These are phyloP conservation scores for Fusarium longipes DNA, from an alignment of 2,329 filamentous ascomycete species.

Conservation along the genomic window DNA sequence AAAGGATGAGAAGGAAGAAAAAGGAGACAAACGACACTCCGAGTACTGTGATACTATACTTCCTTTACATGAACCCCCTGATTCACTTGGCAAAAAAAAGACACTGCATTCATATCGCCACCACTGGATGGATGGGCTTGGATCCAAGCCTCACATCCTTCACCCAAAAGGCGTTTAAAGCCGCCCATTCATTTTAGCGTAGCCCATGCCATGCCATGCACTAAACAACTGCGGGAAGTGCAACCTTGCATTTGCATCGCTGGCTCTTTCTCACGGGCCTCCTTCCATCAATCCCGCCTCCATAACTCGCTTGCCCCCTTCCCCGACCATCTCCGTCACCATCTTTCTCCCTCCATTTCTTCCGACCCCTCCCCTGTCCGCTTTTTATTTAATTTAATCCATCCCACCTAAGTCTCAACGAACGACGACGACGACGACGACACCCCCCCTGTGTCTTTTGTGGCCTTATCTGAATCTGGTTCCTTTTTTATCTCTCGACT, in stretches of 20 bases:
- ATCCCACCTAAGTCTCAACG: constrained; percentile 16
- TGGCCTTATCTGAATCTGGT: constrained; percentile 34
- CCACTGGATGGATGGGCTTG: constrained; percentile 6
- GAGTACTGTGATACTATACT: neutral
- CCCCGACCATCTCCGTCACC: constrained; percentile 11
- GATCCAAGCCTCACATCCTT: neutral
- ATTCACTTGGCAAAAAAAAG: constrained; percentile 23
- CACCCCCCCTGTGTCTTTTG: constrained; percentile 21
- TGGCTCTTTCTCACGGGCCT: constrained; percentile 18
- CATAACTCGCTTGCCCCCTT: constrained; percentile 18
- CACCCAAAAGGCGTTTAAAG: constrained; percentile 24
- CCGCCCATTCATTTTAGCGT: constrained; percentile 9
- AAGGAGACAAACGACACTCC: constrained; percentile 10
- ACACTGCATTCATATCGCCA: constrained; percentile 11
- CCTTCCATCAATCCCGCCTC: constrained; percentile 18
- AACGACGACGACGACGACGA: neutral
- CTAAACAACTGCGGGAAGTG: constrained; percentile 10
- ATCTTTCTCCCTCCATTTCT: neutral
- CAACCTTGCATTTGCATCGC: neutral
- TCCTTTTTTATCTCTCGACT: constrained; percentile 27
- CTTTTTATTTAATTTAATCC: constrained; percentile 39
- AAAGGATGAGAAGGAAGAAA: neutral
- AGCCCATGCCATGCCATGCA: neutral
- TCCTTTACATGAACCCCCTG: constrained; percentile 2
- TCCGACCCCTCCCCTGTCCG: constrained; percentile 21